Evolutionary conservation across 2,329 filamentous ascomycete genomes (phyloP).

Genomic region (Trichoderma afroharzianum): DNA sequence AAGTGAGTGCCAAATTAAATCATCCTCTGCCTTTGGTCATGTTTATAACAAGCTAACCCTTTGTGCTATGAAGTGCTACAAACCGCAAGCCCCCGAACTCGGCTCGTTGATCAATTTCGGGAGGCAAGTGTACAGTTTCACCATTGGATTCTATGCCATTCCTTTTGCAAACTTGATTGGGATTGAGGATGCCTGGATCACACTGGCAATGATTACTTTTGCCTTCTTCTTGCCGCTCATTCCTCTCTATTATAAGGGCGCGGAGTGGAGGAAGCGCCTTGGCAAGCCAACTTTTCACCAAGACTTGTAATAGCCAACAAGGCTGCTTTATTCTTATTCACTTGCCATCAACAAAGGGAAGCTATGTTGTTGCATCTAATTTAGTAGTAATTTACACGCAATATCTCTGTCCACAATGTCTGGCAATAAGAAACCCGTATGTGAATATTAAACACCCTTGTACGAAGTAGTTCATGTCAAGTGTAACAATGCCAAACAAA

Average conservation of each 20-base stretch:
- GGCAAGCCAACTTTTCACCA: constrained; percentile 2
- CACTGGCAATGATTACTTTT: background rate
- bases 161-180: constrained; percentile 2
- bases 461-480: background rate
- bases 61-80: background rate
- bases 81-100: constrained; percentile 5
- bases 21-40: background rate
- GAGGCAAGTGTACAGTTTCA: constrained; percentile 8
- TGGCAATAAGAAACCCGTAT: background rate
- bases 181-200: constrained; percentile 7
- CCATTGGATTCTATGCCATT: background rate
- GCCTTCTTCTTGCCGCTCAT: background rate
- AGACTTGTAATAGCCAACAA: background rate
- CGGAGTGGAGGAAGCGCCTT: constrained; percentile 1
- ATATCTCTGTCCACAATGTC: background rate
- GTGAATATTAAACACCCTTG: background rate
- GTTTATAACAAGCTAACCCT: background rate
- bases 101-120: constrained; percentile 2
- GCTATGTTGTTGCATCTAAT: background rate
- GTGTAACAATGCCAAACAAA: background rate
- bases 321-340: background rate
- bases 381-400: background rate
- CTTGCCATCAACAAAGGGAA: background rate
- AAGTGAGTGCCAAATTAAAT: background rate
- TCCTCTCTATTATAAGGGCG: constrained; percentile 5